Percentiles rank a stretch among this genome's conserved stretches.
phyloP scores from a whole-genome alignment of 768 basidiomycete genomes.

The Suillus brevipes region DNA sequence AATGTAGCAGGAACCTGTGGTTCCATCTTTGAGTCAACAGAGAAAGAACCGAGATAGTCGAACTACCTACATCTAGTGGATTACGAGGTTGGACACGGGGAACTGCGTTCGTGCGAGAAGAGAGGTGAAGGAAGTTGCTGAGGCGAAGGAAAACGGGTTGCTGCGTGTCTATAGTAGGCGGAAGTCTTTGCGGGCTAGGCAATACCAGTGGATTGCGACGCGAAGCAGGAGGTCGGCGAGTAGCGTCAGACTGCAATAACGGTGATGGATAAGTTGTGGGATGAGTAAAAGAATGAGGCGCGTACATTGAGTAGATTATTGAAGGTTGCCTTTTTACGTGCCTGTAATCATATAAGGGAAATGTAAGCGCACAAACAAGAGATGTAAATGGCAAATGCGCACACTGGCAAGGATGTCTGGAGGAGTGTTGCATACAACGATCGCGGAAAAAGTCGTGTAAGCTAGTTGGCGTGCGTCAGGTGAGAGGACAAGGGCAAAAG shows the following conservation, averaged over 20 bases:
- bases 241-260: not conserved
- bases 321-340: no score
- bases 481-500: not conserved
- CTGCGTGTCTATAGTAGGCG: not conserved
- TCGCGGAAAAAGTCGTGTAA: not conserved
- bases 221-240: not conserved
- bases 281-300: not conserved
- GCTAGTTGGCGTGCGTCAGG: not conserved
- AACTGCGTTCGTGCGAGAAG: not conserved
- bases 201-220: not conserved
- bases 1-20: not conserved
- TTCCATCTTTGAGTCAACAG: not conserved
- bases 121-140: not conserved
- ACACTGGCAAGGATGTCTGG: not conserved
- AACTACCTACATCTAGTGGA: not conserved
- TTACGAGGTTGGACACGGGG: not conserved
- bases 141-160: not conserved
- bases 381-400: not conserved
- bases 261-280: not conserved
- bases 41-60: no score
- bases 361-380: not conserved
- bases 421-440: not conserved
- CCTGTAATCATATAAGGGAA: no score
- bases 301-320: not conserved
- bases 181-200: not conserved